Conservation (phyloP, 2,329 filamentous ascomycete genomes). For the Trichoderma gracile region DNA sequence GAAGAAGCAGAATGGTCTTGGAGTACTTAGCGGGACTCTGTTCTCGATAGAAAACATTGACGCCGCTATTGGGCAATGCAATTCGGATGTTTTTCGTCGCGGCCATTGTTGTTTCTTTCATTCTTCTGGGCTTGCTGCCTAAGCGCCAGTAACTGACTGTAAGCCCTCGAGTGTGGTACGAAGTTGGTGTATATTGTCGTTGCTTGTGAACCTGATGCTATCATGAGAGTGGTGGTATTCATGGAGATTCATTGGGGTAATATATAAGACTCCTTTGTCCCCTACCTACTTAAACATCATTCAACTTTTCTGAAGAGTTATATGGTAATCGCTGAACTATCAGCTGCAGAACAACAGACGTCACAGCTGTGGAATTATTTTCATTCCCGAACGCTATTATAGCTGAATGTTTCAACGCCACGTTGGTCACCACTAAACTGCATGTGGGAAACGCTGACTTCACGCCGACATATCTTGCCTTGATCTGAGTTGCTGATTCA, state of each 20-base stretch:
- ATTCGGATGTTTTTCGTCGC: slow-evolving; percentile 5
- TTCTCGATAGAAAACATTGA: slow-evolving; percentile 16
- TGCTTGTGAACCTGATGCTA: too few relatives aligned
- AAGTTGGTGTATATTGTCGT: too few relatives aligned
- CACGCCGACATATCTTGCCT: neutral
- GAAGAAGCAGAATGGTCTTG: slow-evolving; percentile 11
- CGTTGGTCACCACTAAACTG: slow-evolving; percentile 7
- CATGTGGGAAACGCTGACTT: slow-evolving; percentile 8
- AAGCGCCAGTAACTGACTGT: too few relatives aligned
- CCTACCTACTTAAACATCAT: neutral
- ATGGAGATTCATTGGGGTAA: neutral
- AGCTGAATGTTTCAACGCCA: neutral
- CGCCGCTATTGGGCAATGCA: slow-evolving; percentile 9
- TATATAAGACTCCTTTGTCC: neutral
- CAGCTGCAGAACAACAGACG: neutral
- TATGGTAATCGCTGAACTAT: neutral
- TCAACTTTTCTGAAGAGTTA: neutral
- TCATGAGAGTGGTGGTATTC: too few relatives aligned
- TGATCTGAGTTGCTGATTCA: neutral
- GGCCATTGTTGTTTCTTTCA: neutral
- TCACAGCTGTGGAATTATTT: neutral
- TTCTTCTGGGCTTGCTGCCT: too few relatives aligned
- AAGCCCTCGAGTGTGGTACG: too few relatives aligned
- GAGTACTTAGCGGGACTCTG: slow-evolving; percentile 4
- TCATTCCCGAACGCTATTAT: neutral